Evolutionary conservation across 495 filamentous ascomycete genomes (phyloP), one percentile per base, ranked within the genome.

Genomic region (Podospora australis): DNA sequence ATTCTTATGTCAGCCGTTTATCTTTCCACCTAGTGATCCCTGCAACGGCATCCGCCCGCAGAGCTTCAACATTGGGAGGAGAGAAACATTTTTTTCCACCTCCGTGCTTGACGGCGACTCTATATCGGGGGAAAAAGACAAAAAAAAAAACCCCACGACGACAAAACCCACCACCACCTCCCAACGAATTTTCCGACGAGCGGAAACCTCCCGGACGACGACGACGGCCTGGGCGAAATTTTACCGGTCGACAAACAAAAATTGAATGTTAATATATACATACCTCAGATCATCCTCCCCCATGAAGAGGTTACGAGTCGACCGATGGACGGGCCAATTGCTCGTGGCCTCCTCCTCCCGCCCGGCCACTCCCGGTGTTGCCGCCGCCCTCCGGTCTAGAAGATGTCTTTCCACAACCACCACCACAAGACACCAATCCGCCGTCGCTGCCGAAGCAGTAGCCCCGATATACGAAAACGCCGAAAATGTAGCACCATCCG

Each of bases 261-360:
- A 30, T 6, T 6, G 13, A 30, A 30, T 30, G 13, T 30, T 30
- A 36, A 21, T 34, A 19, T 16, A 38, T 17, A 43, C 19, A 34
- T 44, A 39, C 48, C 24, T 36, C 48, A 7, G 32, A 10, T 23
- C 34, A 24, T 32, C 19, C 28, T 13, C 48, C 47, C 51, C 53
- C 47, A 70, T 70, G 67, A 70, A 67, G 65, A 70, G 67, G 64
- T 64, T 70, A 70, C 61, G 65, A 49, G 39, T 54, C 30, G 55
- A 61, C 45, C 48, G 63, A 58, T 66, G 55, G 59, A 57, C 63
- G 53, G 54, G 62, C 59, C 63, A 59, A 49, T 48, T 67, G 58
- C 63, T 70, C 48, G 48, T 48, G 28, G 60, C 63, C 46, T 59
- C 62, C 16, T 40, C 60, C 30, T 40, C 44, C 16, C 40, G 43